Evolutionary conservation across 139 green algal species (phyloP), one percentile per base, ranked within the genome.

Genomic region (Eudorina sp.): DNA sequence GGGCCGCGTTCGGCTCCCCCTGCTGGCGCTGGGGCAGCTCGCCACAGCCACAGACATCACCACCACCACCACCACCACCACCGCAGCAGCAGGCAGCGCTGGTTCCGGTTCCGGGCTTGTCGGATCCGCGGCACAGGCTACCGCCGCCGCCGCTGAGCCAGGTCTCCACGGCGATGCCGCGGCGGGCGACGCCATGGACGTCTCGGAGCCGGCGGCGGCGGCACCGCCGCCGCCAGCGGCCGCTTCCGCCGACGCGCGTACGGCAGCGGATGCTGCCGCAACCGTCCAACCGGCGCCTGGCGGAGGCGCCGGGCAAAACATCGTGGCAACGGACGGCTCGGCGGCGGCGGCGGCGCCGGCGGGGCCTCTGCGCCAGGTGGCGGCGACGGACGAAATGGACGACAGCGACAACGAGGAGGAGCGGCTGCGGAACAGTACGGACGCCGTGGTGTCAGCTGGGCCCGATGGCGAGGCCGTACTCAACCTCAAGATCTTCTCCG

Each of bases 371-470:
- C 88, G 91, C 60, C 83, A 89, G 84, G 90, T 90, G 46, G 77
- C 88, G 45, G 76, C 90, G n/a, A 40, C 89, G 66, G 88, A 93
- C 40, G 90, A 93, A 64, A 64, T 93, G 16, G 90, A 93, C n/a
- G 90, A 93, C 62, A 92, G 88, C 58, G 90, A 90, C 68, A 78
- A 77, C 51, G 86, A 90, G 86, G 76, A 85, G 62, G 86, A 88
- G 58, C 34, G 34, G 4, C 48, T 79, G 36, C 45, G 64, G 21
- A 80, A 79, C 82, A 43, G 29, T 36, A 31, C 82, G 1, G 82
- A 78, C 31, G 31, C n/a, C 38, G 23, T 53, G 11, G 2, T 48
- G 6, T 36, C 79, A 18, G 79, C 53, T 11, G 81, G 45, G 45
- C 62, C 58, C 21, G 64, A 79, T 34, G 34, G 19, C 21, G 80